Percentiles rank a stretch among this genome's conserved stretches.
Conservation (phyloP, 2,329 filamentous ascomycete species). For the Xylaria sp. region DNA sequence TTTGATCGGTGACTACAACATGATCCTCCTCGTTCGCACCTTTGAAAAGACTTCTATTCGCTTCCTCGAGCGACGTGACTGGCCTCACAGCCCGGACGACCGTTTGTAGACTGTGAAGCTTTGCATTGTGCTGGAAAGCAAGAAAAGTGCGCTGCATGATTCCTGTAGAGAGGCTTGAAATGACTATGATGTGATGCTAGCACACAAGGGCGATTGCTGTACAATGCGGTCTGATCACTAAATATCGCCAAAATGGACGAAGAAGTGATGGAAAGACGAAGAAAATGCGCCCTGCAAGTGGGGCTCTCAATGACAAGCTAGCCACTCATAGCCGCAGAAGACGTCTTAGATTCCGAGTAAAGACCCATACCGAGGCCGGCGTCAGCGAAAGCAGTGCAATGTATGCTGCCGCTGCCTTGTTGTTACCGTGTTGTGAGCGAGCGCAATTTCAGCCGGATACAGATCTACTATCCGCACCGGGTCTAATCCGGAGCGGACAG, state of each 20-base stretch:
- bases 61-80: slow-evolving; percentile 61
- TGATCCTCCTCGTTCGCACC: slow-evolving; percentile 61
- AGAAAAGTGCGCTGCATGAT: slow-evolving; percentile 55
- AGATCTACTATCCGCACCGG: background rate
- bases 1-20: slow-evolving; percentile 70
- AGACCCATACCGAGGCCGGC: background rate
- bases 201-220: background rate
- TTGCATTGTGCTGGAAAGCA: slow-evolving; percentile 52
- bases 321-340: slow-evolving; percentile 30
- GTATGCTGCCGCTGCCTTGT: background rate
- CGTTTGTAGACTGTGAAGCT: slow-evolving; percentile 48
- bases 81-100: slow-evolving; percentile 57
- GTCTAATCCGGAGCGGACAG: background rate
- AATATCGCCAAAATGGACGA: slow-evolving; percentile 10
- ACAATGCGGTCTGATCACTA: slow-evolving; percentile 6
- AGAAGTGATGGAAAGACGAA: slow-evolving; percentile 25
- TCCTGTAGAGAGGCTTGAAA: background rate
- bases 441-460: slow-evolving; percentile 6
- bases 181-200: background rate
- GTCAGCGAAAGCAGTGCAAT: slow-evolving; percentile 13
- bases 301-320: slow-evolving; percentile 26
- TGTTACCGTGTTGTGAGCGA: background rate
- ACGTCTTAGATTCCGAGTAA: slow-evolving; percentile 5
- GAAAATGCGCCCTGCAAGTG: slow-evolving; percentile 35
- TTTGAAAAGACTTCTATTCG: slow-evolving; percentile 69